Evolutionary conservation across 495 filamentous ascomycete genomes (phyloP).

Genomic region (Lasiosphaeriaceae sp.): DNA sequence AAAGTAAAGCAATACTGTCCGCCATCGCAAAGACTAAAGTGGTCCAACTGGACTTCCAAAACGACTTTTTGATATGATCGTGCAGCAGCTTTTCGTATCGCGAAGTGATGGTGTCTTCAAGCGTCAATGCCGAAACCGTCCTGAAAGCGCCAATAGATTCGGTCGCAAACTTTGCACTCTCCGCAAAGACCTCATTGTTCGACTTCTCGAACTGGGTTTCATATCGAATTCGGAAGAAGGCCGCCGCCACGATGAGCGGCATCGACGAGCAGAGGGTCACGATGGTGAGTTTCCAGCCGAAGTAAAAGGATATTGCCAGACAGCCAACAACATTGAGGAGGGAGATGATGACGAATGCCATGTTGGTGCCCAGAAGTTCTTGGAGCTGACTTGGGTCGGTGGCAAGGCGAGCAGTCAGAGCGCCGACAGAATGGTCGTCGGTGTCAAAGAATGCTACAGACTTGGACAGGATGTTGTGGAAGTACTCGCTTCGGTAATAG

Average conservation of each 20-base stretch:
- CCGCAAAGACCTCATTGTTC: conserved; percentile 49
- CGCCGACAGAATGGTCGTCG: conserved; percentile 46
- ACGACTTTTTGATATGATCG: conserved; percentile 48
- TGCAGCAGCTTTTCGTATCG: conserved; percentile 48
- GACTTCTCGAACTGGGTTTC: conserved; percentile 51
- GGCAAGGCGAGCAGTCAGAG: conserved; percentile 48
- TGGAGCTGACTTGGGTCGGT: conserved; percentile 60
- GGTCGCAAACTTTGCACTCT: conserved; percentile 54
- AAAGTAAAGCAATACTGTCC: conserved; percentile 49
- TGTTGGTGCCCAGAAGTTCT: conserved; percentile 56
- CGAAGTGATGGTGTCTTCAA: conserved; percentile 48
- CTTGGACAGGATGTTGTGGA: conserved; percentile 53
- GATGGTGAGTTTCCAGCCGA: conserved; percentile 56
- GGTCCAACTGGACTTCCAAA: conserved; percentile 48
- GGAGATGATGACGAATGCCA: conserved; percentile 48
- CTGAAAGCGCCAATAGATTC: conserved; percentile 55
- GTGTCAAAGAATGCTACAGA: conserved; percentile 56
- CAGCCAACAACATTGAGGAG: conserved; percentile 47
- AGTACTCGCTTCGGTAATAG: conserved; percentile 56
- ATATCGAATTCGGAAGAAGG: conserved; percentile 49
- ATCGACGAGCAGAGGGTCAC: conserved; percentile 46
- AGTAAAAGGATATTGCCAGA: conserved; percentile 47
- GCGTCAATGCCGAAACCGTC: conserved; percentile 52
- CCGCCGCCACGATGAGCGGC: conserved; percentile 47
- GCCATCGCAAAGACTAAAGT: conserved; percentile 48